Evolutionary conservation across 2,329 filamentous ascomycete genomes (phyloP).

Genomic region (Colletotrichum endophyticum): DNA sequence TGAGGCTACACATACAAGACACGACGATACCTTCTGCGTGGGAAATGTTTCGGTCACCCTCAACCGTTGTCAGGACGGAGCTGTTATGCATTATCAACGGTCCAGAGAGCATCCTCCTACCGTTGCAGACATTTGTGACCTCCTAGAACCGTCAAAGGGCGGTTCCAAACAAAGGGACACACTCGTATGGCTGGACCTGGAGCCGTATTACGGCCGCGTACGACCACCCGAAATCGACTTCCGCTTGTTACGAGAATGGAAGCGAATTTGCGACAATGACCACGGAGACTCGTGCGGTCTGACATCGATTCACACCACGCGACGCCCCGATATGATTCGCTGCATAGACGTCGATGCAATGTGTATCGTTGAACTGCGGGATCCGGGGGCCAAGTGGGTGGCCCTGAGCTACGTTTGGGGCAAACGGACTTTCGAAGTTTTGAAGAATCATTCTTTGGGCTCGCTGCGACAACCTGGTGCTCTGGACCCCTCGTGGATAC

Average conservation of each 20-base stretch:
- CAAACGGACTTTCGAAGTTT: background rate
- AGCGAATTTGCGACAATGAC: background rate
- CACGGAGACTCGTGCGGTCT: background rate
- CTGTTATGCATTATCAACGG: background rate
- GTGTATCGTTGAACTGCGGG: background rate
- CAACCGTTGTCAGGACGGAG: background rate
- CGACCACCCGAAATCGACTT: fast-evolving
- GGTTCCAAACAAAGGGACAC: fast-evolving
- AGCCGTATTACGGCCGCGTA: background rate
- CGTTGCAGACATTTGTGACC: background rate
- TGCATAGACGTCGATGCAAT: background rate
- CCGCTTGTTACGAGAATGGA: background rate
- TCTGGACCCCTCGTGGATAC: background rate
- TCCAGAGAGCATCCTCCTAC: background rate
- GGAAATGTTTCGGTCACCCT: background rate
- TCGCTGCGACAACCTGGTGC: background rate
- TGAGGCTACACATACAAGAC: background rate
- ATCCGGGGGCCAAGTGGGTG: background rate
- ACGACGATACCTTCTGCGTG: background rate
- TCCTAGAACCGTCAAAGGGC: fast-evolving
- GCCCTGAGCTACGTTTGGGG: background rate
- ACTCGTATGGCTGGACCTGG: background rate
- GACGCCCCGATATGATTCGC: background rate
- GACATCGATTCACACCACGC: background rate
- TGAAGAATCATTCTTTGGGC: background rate